Evolutionary conservation across 2,329 filamentous ascomycete genomes (phyloP).

Genomic region (Amylocarpus encephaloides): DNA sequence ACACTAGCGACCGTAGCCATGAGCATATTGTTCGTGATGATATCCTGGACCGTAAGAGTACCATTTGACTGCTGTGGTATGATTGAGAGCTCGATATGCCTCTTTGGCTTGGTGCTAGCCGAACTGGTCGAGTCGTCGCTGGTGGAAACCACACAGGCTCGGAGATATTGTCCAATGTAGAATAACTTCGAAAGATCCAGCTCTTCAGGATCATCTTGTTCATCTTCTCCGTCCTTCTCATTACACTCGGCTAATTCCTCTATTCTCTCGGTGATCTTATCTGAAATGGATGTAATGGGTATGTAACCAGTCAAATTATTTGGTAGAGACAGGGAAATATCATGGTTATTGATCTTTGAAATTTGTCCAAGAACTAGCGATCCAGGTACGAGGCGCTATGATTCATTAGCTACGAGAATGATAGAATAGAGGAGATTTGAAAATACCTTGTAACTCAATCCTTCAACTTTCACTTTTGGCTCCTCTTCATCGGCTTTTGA

Average conservation of each 20-base stretch:
- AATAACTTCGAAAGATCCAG: constrained; percentile 73
- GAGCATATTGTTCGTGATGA: constrained; percentile 69
- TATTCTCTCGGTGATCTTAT: constrained; percentile 68
- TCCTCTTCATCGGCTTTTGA: constrained; percentile 43
- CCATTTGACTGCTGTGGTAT: constrained; percentile 73
- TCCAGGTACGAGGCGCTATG: constrained; percentile 73
- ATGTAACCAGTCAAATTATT: constrained; percentile 92
- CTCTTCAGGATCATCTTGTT: constrained; percentile 42
- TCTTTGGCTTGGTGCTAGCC: constrained; percentile 50
- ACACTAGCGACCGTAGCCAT: constrained; percentile 86
- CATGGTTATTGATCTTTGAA: constrained; percentile 69
- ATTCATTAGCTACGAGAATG: constrained; percentile 29
- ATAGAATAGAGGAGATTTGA: constrained; percentile 3
- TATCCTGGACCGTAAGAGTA: constrained; percentile 63
- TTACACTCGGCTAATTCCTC: constrained; percentile 60
- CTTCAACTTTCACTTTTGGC: constrained; percentile 66
- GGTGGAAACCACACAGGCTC: constrained; percentile 76
- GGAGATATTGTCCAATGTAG: constrained; percentile 77
- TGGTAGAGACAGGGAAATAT: constrained; percentile 75
- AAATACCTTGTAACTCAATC: constrained; percentile 79
- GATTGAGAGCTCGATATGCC: constrained; percentile 80
- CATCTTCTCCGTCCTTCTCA: constrained; percentile 45
- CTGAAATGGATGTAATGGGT: constrained; percentile 85
- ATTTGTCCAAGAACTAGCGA: constrained; percentile 85
- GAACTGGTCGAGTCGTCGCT: constrained; percentile 52